These are phyloP conservation scores for Panus rudis DNA, from an alignment of 768 basidiomycete genomes.

Conservation along the genomic window DNA sequence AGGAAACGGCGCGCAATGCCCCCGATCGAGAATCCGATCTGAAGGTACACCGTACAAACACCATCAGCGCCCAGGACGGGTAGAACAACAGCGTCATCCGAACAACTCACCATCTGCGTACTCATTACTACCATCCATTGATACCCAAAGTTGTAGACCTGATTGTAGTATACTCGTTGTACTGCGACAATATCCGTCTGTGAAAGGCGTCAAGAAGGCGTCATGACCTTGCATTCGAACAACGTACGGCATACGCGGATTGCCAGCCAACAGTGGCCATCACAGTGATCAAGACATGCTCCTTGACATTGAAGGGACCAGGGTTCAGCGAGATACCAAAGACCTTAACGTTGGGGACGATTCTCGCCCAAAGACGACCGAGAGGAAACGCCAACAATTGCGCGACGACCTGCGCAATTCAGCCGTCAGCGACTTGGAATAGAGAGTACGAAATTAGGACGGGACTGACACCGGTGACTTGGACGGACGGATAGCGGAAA, in stretches of 20 bases:
- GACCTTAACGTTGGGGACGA: slow-evolving; percentile 45
- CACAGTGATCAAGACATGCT: slow-evolving; percentile 49
- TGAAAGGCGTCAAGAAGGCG: neutral
- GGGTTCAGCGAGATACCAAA: slow-evolving; percentile 52
- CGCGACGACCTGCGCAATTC: slow-evolving; percentile 40
- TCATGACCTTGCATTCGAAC: neutral
- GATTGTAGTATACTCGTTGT: slow-evolving; percentile 39
- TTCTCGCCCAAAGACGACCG: slow-evolving; percentile 50
- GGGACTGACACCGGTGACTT: slow-evolving; percentile 19
- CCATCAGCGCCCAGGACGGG: slow-evolving; percentile 20
- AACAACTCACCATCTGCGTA: slow-evolving; percentile 55
- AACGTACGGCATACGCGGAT: slow-evolving; percentile 26
- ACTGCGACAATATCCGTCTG: slow-evolving; percentile 40
- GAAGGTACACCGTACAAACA: slow-evolving; percentile 25
- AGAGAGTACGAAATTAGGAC: slow-evolving; percentile 5
- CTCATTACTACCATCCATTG: slow-evolving; percentile 36
- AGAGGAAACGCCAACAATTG: slow-evolving; percentile 65
- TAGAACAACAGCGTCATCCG: no score
- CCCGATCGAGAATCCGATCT: slow-evolving; percentile 82
- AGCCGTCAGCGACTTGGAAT: slow-evolving; percentile 2
- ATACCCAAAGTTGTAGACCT: slow-evolving; percentile 29
- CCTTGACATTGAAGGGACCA: slow-evolving; percentile 71
- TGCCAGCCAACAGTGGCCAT: slow-evolving; percentile 32
- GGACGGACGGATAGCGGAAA: slow-evolving; percentile 53
- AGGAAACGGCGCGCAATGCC: slow-evolving; percentile 72